These are phyloP conservation scores for Heliamphora exappendiculata DNA, from an alignment of 148 eudicot genomes.

Conservation along the genomic window DNA sequence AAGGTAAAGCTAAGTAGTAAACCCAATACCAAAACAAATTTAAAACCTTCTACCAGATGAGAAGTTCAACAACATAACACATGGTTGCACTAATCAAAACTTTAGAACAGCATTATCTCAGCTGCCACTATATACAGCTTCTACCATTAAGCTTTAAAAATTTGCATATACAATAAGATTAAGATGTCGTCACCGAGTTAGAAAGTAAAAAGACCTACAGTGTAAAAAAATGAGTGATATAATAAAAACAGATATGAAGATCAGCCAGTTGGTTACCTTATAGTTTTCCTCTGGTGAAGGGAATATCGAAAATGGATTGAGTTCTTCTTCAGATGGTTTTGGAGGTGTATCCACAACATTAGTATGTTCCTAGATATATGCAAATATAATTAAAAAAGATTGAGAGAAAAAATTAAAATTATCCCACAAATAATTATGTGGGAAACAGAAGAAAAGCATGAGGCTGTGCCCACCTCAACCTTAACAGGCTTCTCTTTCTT, in stretches of 20 bases:
- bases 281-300: slow-evolving; percentile 84
- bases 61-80: neutral
- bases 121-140: neutral
- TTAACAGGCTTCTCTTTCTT: slow-evolving; percentile 92
- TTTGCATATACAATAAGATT: neutral
- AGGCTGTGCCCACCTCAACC: slow-evolving; percentile 49
- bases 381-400: neutral
- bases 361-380: slow-evolving; percentile 44
- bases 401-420: neutral
- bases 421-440: neutral
- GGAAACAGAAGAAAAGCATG: neutral
- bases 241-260: neutral
- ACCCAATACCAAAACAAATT: neutral
- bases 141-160: neutral
- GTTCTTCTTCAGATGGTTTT: slow-evolving; percentile 79
- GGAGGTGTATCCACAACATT: slow-evolving; percentile 31
- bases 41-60: neutral
- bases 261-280: slow-evolving; percentile 38
- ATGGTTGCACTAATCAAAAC: neutral
- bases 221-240: neutral
- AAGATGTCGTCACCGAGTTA: too few species aligned
- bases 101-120: neutral
- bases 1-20: neutral
- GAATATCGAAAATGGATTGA: slow-evolving; percentile 75
- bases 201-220: neutral